phyloP scores from a whole-genome alignment of 164 flowering plant species.

The Liriodendron chinense region DNA sequence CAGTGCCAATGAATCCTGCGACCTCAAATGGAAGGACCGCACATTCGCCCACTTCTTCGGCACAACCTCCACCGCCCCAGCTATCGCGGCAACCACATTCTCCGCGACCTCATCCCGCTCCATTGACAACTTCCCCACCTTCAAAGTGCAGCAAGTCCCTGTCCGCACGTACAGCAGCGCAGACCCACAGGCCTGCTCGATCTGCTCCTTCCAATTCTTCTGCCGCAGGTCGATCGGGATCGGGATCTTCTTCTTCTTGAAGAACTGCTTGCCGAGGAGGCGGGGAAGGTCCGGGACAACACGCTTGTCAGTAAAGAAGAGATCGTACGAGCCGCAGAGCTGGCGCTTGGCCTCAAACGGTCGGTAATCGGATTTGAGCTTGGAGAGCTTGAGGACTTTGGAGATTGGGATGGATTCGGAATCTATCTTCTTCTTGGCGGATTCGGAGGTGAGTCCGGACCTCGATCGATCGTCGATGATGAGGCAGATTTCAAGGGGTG shows the following conservation, averaged over 20 bases:
- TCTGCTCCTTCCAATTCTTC: conserved; percentile 76
- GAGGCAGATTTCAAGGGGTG: conserved; percentile 48
- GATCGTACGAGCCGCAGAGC: conserved; percentile 53
- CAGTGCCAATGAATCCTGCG: conserved; percentile 63
- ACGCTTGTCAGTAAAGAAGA: conserved; percentile 65
- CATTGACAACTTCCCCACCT: conserved; percentile 54
- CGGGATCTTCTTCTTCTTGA: conserved; percentile 82
- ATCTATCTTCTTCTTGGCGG: conserved; percentile 46
- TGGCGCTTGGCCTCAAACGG: conserved; percentile 76
- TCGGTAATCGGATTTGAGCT: conserved; percentile 63
- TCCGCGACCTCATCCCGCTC: conserved; percentile 48
- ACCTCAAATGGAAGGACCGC: conserved; percentile 71
- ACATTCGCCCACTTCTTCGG: conserved; percentile 69
- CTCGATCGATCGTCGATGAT: conserved; percentile 59
- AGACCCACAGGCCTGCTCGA: conserved; percentile 42
- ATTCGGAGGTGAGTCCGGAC: conserved; percentile 41
- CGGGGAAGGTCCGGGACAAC: conserved; percentile 55
- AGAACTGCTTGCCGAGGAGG: conserved; percentile 76
- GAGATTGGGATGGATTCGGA: conserved; percentile 53
- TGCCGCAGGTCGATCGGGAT: conserved; percentile 61
- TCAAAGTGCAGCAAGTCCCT: conserved; percentile 72
- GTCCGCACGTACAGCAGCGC: conserved; percentile 61
- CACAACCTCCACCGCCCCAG: conserved; percentile 54
- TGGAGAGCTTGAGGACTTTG: conserved; percentile 67
- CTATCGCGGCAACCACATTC: conserved; percentile 58